A percentile compares a stretch with the other conserved stretches of the same genome.
phyloP scores from a whole-genome alignment of 495 filamentous ascomycete species.

The Pyrenula aspistea region DNA sequence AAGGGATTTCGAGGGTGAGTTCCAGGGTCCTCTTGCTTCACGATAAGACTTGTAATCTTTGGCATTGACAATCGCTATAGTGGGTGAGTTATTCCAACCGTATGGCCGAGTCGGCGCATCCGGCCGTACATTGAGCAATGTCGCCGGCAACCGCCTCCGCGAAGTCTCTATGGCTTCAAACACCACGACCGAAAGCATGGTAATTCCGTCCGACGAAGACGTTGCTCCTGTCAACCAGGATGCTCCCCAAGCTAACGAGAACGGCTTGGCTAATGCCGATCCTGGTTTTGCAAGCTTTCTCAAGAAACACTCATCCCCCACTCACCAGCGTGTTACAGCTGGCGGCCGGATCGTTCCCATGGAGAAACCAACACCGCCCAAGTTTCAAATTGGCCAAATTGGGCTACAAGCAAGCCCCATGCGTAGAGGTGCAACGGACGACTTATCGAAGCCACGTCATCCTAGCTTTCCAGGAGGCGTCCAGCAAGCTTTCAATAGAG shows the following conservation, averaged over 20 bases:
- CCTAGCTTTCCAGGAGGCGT: not conserved
- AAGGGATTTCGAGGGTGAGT: not conserved
- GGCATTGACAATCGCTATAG: too few species aligned
- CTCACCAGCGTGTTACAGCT: conserved; percentile 49
- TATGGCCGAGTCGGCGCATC: not conserved
- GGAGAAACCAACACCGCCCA: conserved; percentile 17
- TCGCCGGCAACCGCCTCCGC: not conserved
- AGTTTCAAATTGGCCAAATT: conserved; percentile 8
- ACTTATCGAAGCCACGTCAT: not conserved
- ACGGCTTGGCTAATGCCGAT: conserved; percentile 13
- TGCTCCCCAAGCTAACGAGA: conserved; percentile 10
- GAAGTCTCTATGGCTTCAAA: not conserved
- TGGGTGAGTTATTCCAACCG: not conserved
- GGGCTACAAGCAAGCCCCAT: not conserved
- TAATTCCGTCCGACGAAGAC: not conserved
- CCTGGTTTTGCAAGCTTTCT: conserved; percentile 39
- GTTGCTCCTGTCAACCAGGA: conserved; percentile 9
- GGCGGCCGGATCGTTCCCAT: conserved; percentile 52
- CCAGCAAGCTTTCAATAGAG: not conserved
- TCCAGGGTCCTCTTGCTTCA: too few species aligned
- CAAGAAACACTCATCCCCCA: conserved; percentile 47
- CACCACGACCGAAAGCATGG: not conserved
- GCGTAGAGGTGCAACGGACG: not conserved
- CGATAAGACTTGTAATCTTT: too few species aligned
- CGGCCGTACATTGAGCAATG: not conserved